Base-by-base conservation (phyloP, 768 basidiomycete genomes). In the Termitomyces titanicus region DNA sequence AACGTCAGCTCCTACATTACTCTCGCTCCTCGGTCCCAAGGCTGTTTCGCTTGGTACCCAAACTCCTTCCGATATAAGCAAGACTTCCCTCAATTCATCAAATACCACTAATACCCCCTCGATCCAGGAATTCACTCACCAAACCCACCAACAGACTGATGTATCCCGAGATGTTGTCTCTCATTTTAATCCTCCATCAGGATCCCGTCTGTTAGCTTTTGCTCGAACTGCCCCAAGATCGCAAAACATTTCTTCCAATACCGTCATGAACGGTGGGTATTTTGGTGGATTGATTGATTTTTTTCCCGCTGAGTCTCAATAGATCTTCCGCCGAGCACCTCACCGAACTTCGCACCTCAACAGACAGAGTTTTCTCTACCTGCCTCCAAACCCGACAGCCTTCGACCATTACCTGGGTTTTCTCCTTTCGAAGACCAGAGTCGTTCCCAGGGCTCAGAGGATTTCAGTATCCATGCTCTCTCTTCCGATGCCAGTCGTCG, bases 361-460 rank as follows among this genome's bases (percentile, higher is more conserved):
- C 56, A 59, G 47, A 49, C 60, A 31, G 68, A 71, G 29, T 44
- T 61, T 35, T 20, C 62, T 4, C 51, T 63, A 34, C 63, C 65
- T 37, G 56, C 61, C 25, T 35, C 57, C n/a, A 70, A 68, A 60
- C 13, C 64, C 25, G 75, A 77, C 31, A 53, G 56, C 31, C 53
- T 63, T 3, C 72, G 67, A 24, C 58, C 68, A 39, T 56, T 60
- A 35, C 64, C 72, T 25, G 74, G 74, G 17, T 85, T 85, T 61
- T 80, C 79, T 12, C 82, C 83, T 0, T 86, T 85, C 58, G 82
- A 85, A 35, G 83, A 82, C n/a, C 70, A 66, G 46, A 61, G 51
- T 27, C 72, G 72, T 31, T 64, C 56, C 6, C 61, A 58, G 51
- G 45, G 44, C 31, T 59, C 62, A 20, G 67, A 70, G n/a, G 69